Base-by-base conservation (phyloP, 352 stramenopile species). In the Phytophthora tubulina region DNA sequence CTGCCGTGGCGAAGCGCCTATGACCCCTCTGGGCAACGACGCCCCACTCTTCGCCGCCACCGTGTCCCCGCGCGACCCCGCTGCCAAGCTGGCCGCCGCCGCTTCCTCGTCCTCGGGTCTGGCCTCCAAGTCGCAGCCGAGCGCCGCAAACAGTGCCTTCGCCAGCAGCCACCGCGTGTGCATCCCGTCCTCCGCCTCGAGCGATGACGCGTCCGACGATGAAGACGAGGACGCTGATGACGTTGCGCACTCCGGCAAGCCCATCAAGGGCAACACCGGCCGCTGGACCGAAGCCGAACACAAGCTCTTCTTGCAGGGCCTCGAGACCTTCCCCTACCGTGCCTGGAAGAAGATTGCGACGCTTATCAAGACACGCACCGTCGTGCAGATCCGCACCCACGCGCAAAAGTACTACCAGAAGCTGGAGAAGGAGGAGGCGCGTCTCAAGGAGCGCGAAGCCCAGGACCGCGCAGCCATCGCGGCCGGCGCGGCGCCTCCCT, bases 261-360 rank as follows among this genome's bases (percentile, higher is more conserved):
- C 60, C 27, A 31, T 67, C 39, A 94, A 96, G 78, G 82, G 76
- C 54, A 96, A 94, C 76, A 96, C 89, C 0, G 89, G 89, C 7
- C 86, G 89, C 10, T 96, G 89, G 89, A 96, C 89, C 4, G 88
- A 96, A 50, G 82, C 85, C 4, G 89, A 96, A 75, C 89, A 96
- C 76, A 89, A 95, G 76, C 84, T 96, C n/a, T 96, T 96, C 61
- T 75, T 96, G 13, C 83, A 95, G 65, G 89, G 89, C 0, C 84
- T 96, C 45, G 87, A 95, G 72, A 87, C 85, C 60, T 96, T 95
- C 66, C 87, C 87, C 36, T 95, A 95, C 66, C 85, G 87, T 31
- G 89, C 88, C 13, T 96, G 89, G 89, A 96, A 96, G 81, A 95
- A 96, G 77, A 99, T 99, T 21, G 92, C 93, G 27, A 89, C 86